Percentiles rank a stretch among this genome's conserved stretches.
These are phyloP conservation scores for Paramecium tetraurelia DNA, from an alignment of 73 alveolate genomes.

Conservation along the genomic window DNA sequence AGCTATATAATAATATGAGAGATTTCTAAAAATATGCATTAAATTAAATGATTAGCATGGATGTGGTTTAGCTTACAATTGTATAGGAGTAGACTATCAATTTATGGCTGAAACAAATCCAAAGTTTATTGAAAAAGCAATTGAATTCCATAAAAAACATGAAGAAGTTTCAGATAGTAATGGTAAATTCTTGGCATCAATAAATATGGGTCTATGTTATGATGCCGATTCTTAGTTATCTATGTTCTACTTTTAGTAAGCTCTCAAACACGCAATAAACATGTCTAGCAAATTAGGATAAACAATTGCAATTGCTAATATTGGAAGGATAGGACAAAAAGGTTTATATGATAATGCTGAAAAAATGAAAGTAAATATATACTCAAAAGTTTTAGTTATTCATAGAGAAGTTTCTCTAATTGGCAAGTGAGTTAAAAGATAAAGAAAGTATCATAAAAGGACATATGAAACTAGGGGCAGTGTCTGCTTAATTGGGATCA, in stretches of 20 bases:
- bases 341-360: slow-evolving; percentile 54
- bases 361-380: slow-evolving; percentile 23
- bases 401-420: slow-evolving; percentile 36
- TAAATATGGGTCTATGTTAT: slow-evolving; percentile 59
- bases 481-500: slow-evolving; percentile 41
- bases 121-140: slow-evolving; percentile 43
- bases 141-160: slow-evolving; percentile 56
- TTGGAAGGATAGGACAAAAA: slow-evolving; percentile 54
- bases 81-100: slow-evolving; percentile 86
- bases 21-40: slow-evolving; percentile 76
- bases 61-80: slow-evolving; percentile 86
- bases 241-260: slow-evolving; percentile 45
- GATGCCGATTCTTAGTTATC: slow-evolving; percentile 16
- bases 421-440: slow-evolving; percentile 38
- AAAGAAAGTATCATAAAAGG: slow-evolving; percentile 38
- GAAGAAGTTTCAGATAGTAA: slow-evolving; percentile 54
- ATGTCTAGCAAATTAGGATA: slow-evolving; percentile 39
- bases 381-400: background rate
- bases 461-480: slow-evolving; percentile 52
- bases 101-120: slow-evolving; percentile 67
- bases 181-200: slow-evolving; percentile 62
- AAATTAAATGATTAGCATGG: slow-evolving; percentile 86
- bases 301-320: slow-evolving; percentile 57
- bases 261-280: slow-evolving; percentile 34
- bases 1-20: slow-evolving; percentile 79